phyloP scores from a whole-genome alignment of 768 basidiomycete species.

The Kwoniella shandongensis region DNA sequence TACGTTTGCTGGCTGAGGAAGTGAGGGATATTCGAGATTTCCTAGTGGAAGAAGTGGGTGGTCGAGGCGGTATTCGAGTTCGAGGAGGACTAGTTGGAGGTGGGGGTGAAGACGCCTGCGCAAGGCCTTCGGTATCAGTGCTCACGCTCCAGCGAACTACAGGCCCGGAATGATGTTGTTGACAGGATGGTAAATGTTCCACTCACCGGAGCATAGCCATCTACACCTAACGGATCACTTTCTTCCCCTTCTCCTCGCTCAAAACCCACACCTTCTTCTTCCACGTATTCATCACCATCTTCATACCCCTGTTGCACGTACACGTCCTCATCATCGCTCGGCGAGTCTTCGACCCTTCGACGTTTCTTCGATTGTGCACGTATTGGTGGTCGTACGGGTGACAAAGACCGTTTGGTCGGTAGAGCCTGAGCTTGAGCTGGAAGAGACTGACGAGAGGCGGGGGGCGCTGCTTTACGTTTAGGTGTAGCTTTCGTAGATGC shows the following conservation, averaged over 20 bases:
- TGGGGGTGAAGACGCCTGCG: background rate
- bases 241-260: background rate
- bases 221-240: background rate
- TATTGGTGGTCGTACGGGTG: slow-evolving; percentile 6
- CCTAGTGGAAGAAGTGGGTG: background rate
- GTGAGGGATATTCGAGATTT: background rate
- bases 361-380: slow-evolving; percentile 20
- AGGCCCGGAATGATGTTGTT: too few relatives aligned
- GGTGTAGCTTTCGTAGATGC: too few relatives aligned
- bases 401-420: slow-evolving; percentile 10
- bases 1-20: background rate
- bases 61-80: too few relatives aligned
- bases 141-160: too few relatives aligned
- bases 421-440: background rate
- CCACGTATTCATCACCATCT: background rate
- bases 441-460: background rate
- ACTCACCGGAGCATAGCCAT: background rate
- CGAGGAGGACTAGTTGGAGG: background rate
- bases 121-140: background rate
- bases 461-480: background rate
- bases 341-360: slow-evolving; percentile 20
- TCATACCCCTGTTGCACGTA: too few relatives aligned
- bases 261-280: background rate
- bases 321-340: slow-evolving; percentile 3
- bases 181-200: background rate